Conservation (phyloP, 257 asterid species). For the Gentiana macrophylla region DNA sequence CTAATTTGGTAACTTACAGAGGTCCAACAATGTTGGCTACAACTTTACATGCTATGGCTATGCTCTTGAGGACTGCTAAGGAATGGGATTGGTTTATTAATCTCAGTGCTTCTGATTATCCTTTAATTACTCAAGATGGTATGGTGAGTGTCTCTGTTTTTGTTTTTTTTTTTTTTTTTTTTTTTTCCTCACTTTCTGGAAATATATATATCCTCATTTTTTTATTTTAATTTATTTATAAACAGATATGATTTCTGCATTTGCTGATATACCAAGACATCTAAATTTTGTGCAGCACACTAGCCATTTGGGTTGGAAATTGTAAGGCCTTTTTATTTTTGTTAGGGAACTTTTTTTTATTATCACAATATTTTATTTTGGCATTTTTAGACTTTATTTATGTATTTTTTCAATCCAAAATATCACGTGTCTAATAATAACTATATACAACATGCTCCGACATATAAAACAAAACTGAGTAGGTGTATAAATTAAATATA, state of each 20-base stretch:
- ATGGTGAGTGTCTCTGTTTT: slow-evolving; percentile 51
- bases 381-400: no score
- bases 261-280: slow-evolving; percentile 63
- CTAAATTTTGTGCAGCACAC: slow-evolving; percentile 83
- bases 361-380: no score
- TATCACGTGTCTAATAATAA: no score
- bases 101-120: slow-evolving; percentile 93
- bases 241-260: slow-evolving; percentile 81
- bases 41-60: slow-evolving; percentile 68
- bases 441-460: no score
- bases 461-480: no score
- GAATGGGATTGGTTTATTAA: slow-evolving; percentile 92
- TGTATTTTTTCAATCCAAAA: no score
- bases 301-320: slow-evolving; percentile 85
- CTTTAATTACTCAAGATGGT: slow-evolving; percentile 96
- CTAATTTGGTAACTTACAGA: slow-evolving; percentile 67
- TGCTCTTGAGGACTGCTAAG: slow-evolving; percentile 55
- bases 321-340: slow-evolving; percentile 22
- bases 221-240: neutral
- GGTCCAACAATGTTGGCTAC: slow-evolving; percentile 94
- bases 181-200: neutral
- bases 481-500: no score
- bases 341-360: neutral
- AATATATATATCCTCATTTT: neutral
- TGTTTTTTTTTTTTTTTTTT: neutral